Conservation (phyloP, 1,284 basidiomycete species). For the Cryptococcus hybrid region DNA sequence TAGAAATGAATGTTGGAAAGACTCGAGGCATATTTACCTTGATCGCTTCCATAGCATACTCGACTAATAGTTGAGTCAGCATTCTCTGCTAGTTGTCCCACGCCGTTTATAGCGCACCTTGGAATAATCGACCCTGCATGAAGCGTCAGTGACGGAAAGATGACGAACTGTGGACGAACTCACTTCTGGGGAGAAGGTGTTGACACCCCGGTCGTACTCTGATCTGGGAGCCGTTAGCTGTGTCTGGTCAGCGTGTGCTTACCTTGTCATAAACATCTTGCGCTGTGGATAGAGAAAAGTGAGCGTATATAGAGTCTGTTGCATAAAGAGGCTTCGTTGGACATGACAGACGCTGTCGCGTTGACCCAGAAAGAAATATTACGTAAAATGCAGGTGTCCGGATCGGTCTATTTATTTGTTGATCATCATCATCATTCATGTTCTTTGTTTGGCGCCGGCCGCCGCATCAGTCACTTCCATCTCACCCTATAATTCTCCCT, state of each 20-base stretch:
- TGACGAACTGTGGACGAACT: slow-evolving; percentile 7
- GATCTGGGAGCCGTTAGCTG: slow-evolving; percentile 29
- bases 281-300: background rate
- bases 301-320: background rate
- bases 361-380: background rate
- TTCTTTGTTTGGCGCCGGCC: too few relatives aligned
- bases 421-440: too few relatives aligned
- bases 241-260: slow-evolving; percentile 3
- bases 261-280: slow-evolving; percentile 50
- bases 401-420: background rate
- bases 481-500: too few relatives aligned
- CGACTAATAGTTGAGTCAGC: slow-evolving; percentile 59
- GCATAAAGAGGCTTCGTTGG: background rate
- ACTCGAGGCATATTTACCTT: slow-evolving; percentile 60
- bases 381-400: slow-evolving; percentile 1
- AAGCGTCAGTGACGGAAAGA: slow-evolving; percentile 12
- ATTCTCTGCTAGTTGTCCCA: background rate
- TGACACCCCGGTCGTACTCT: slow-evolving; percentile 83
- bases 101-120: slow-evolving; percentile 38
- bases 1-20: background rate
- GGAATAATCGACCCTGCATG: slow-evolving; percentile 52
- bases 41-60: slow-evolving; percentile 99
- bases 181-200: slow-evolving; percentile 97
- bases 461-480: too few relatives aligned
- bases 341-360: slow-evolving; percentile 4